Percentiles rank a stretch among this genome's conserved stretches.
Evolutionary conservation across 2,329 filamentous ascomycete species (phyloP).

Genomic region (Epichloe baconii): DNA sequence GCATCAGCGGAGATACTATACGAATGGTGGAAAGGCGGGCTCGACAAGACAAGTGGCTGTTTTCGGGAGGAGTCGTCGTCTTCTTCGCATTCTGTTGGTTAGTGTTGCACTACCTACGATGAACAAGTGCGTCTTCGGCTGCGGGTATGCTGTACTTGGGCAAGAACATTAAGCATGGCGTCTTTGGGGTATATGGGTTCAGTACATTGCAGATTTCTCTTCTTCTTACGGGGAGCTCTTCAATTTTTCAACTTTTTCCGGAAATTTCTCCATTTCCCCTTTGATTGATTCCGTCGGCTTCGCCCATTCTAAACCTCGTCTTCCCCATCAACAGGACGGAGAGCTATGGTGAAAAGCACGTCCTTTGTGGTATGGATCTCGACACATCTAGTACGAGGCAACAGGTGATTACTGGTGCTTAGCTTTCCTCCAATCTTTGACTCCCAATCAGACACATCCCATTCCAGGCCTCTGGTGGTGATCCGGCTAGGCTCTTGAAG

Average conservation of each 20-base stretch:
- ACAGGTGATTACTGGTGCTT: constrained; percentile 71
- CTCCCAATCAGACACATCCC: constrained; percentile 77
- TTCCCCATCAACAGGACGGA: constrained; percentile 27
- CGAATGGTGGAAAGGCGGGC: constrained; percentile 89
- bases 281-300: not conserved
- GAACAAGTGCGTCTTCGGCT: constrained; percentile 1
- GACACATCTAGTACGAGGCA: constrained; percentile 43
- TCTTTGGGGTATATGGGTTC: constrained; percentile 7
- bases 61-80: constrained; percentile 70
- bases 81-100: constrained; percentile 91
- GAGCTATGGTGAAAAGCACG: constrained; percentile 64
- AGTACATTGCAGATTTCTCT: constrained; percentile 3
- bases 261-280: not conserved
- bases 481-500: constrained; percentile 69
- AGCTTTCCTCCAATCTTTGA: constrained; percentile 61
- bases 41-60: constrained; percentile 96
- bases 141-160: not conserved
- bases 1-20: constrained; percentile 90
- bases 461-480: constrained; percentile 68
- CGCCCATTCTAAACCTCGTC: constrained; percentile 12
- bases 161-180: constrained; percentile 7
- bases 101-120: constrained; percentile 69
- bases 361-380: constrained; percentile 49
- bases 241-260: not conserved
- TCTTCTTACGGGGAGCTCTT: not conserved